phyloP scores from a whole-genome alignment of 1,139 yeast genomes.

The Blastobotrys raffinosifermentans region DNA sequence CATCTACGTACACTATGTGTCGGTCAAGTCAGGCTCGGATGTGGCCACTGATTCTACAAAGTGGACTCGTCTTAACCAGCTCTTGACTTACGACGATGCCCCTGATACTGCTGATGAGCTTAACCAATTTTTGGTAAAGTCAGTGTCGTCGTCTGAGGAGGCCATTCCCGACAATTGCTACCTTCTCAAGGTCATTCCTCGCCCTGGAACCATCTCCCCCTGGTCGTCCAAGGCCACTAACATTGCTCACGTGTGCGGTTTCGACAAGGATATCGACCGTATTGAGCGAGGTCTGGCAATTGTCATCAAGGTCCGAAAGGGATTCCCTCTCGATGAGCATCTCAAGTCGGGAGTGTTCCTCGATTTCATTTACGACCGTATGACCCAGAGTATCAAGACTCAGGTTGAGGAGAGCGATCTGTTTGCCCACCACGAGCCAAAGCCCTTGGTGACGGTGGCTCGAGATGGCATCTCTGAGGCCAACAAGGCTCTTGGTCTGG shows the following conservation, averaged over 20 bases:
- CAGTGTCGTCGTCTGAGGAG: constrained; percentile 20
- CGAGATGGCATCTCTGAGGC: constrained; percentile 64
- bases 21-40: constrained; percentile 41
- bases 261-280: constrained; percentile 62
- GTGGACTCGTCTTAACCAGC: constrained; percentile 41
- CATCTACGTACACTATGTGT: constrained; percentile 75
- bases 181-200: constrained; percentile 74
- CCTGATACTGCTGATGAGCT: constrained; percentile 50
- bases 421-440: constrained; percentile 74
- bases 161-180: constrained; percentile 47
- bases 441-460: constrained; percentile 69
- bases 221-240: constrained; percentile 99
- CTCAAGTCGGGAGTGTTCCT: constrained; percentile 50
- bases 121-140: constrained; percentile 43
- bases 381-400: constrained; percentile 65
- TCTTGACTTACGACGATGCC: constrained; percentile 71
- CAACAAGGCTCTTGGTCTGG: constrained; percentile 81
- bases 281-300: constrained; percentile 88
- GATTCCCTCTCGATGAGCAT: constrained; percentile 55
- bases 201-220: constrained; percentile 95
- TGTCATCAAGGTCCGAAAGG: constrained; percentile 61
- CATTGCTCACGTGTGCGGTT: constrained; percentile 84
- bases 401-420: constrained; percentile 64
- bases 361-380: constrained; percentile 79
- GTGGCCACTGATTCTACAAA: constrained; percentile 37